These are phyloP conservation scores for Ormosia semicastrata DNA, from an alignment of 306 rosid genomes.

Conservation along the genomic window DNA sequence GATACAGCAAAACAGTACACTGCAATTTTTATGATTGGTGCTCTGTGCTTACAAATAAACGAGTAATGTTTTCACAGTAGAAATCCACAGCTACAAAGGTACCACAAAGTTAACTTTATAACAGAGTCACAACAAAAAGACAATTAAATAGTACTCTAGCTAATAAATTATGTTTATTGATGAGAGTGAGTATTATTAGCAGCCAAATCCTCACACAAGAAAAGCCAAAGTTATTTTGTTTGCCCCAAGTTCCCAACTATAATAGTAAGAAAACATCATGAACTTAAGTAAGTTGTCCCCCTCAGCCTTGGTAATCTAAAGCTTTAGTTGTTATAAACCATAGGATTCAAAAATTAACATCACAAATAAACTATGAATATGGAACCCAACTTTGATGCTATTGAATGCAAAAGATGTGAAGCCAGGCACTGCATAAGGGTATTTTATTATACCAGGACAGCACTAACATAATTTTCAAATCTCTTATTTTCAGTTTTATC, in stretches of 20 bases:
- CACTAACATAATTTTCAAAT: background rate
- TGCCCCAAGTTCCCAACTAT: background rate
- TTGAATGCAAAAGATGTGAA: background rate
- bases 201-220: background rate
- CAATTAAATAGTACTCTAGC: background rate
- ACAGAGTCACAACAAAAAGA: background rate
- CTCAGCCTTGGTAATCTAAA: background rate
- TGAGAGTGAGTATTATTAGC: background rate
- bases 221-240: background rate
- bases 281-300: background rate
- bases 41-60: background rate
- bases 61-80: background rate
- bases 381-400: background rate
- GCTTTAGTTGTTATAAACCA: background rate
- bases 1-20: background rate
- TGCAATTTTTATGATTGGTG: background rate
- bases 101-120: background rate
- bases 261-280: background rate
- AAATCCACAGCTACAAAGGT: background rate
- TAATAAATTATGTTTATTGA: background rate
- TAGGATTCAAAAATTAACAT: background rate
- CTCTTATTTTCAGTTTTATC: background rate
- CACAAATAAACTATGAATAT: background rate
- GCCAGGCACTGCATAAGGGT: background rate
- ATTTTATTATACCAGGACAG: background rate